Evolutionary conservation across 2,329 filamentous ascomycete genomes (phyloP).

Genomic region (Aspergillus transmontanensis): DNA sequence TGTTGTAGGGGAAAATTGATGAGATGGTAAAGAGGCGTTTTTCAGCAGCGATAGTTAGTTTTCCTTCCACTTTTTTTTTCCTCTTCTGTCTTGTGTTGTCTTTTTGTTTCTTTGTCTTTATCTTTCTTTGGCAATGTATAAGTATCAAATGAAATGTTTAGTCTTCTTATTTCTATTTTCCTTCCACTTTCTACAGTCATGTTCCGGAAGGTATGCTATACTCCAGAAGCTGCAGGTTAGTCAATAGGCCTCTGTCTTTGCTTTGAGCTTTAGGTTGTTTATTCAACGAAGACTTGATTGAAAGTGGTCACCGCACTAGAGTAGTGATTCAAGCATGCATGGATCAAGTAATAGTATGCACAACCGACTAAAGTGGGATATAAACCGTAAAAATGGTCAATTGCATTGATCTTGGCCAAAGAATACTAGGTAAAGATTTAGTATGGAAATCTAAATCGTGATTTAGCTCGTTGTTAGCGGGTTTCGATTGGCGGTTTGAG

Average conservation of each 20-base stretch:
- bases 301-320: background rate
- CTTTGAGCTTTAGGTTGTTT: background rate
- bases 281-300: background rate
- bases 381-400: background rate
- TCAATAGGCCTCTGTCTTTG: too few relatives aligned
- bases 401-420: background rate
- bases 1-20: background rate
- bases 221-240: background rate
- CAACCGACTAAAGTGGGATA: background rate
- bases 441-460: background rate
- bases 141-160: background rate
- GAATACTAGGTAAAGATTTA: background rate
- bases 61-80: constrained; percentile 8
- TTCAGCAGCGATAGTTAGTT: background rate
- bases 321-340: background rate
- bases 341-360: too few relatives aligned
- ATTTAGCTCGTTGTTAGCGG: background rate
- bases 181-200: background rate
- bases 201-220: background rate
- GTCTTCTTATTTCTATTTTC: background rate
- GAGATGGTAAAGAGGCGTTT: background rate
- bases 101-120: constrained; percentile 4
- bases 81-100: background rate
- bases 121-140: background rate
- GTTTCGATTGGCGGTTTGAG: background rate